These are phyloP conservation scores for Mrakia blollopis DNA, from an alignment of 768 basidiomycete genomes.

Conservation along the genomic window DNA sequence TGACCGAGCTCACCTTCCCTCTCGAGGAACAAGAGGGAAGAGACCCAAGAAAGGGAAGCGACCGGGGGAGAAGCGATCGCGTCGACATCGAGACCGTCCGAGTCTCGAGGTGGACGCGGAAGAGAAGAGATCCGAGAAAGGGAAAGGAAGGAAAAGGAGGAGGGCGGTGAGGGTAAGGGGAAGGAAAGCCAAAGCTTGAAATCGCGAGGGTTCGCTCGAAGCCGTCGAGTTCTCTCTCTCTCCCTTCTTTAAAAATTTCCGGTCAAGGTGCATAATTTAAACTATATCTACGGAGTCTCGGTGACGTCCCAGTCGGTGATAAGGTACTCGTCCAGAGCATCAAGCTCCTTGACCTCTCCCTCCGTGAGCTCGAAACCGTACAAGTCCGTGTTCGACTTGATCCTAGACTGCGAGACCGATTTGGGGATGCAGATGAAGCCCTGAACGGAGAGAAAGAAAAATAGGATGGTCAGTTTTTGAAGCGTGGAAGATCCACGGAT, in stretches of 20 bases:
- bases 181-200: neutral
- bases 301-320: slow-evolving; percentile 46
- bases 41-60: neutral
- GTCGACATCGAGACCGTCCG: neutral
- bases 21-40: neutral
- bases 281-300: slow-evolving; percentile 31
- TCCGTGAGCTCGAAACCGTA: slow-evolving; percentile 49
- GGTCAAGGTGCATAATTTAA: neutral
- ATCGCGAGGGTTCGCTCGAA: neutral
- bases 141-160: neutral
- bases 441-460: slow-evolving; percentile 27
- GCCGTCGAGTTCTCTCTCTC: neutral
- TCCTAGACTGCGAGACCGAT: slow-evolving; percentile 47
- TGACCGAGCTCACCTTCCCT: neutral
- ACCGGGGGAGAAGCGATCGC: neutral
- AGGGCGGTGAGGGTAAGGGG: neutral
- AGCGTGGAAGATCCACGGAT: neutral
- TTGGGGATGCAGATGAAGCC: slow-evolving; percentile 51
- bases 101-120: neutral
- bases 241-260: neutral
- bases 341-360: slow-evolving; percentile 48
- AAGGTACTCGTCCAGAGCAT: slow-evolving; percentile 45
- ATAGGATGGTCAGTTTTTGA: too few species aligned
- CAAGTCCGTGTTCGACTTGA: slow-evolving; percentile 48
- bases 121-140: neutral